Evolutionary conservation across 441 rosid genomes (phyloP), one percentile per base, ranked within the genome.

Genomic region (Bocquillonia castaneifolia): DNA sequence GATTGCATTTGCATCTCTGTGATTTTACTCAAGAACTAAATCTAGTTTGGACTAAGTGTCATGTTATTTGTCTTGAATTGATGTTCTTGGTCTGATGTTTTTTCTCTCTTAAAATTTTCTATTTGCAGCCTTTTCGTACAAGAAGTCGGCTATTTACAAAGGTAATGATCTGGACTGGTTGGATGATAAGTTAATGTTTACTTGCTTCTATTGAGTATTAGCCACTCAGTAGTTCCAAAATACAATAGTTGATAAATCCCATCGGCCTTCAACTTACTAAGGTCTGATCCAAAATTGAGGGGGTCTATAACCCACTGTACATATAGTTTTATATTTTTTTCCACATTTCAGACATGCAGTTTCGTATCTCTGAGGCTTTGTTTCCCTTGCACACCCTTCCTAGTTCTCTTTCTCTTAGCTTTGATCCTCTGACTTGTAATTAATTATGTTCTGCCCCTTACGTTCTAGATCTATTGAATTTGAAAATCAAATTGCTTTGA

Each of bases 61-160:
- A 56, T 73, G 6, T 51, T 64, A 22, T 69, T 39, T 31, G 3
- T 31, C 59, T 59, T 50, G 25, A 28, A 73, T 72, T 59, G 63
- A n/a, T 51, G 56, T 76, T 56, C 48, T 34, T 72, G 63, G 1
- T 47, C n/a, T 58, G 42, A 45, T 60, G 9, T 9, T 57, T 9
- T 64, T 20, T 36, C 5, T 15, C 18, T 26, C 25, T 59, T 40
- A 45, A 22, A 15, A 63, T 72, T 29, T 54, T 51, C 70, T 59
- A 51, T 47, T 29, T 62, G 48, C 88, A 89, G 96, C 98, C 98
- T 56, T 86, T 91, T 66, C 90, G 22, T 39, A 86, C 94, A 1
- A 89, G 96, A 80, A 93, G 87, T 68, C 88, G 60, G 48, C 87
- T 93, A 34, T 93, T 84, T 68, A 80, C 86, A 13, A 91, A 88